These are phyloP conservation scores for Hymenoscyphus fraxineus DNA, from an alignment of 2,329 filamentous ascomycete genomes.

Conservation along the genomic window DNA sequence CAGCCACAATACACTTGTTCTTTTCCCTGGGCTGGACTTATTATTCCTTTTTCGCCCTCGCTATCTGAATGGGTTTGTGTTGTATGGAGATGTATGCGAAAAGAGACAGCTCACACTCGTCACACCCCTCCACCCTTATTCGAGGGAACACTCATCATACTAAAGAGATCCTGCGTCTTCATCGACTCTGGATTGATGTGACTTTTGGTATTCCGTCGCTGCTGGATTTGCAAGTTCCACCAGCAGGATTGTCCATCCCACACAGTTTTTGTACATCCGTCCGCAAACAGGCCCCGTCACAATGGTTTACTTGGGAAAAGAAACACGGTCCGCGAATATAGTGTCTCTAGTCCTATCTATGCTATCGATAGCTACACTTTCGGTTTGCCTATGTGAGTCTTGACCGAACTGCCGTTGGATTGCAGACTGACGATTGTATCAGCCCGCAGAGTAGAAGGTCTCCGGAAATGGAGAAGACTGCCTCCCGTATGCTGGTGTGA, in stretches of 20 bases:
- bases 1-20: not conserved
- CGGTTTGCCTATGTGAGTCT: slow-evolving; percentile 27
- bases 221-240: not conserved
- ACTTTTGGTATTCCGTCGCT: slow-evolving; percentile 3
- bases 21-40: not conserved
- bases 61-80: not conserved
- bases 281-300: not conserved
- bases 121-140: not conserved
- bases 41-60: not conserved
- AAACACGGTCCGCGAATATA: not conserved
- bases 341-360: slow-evolving; percentile 4
- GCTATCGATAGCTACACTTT: slow-evolving; percentile 14
- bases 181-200: not conserved
- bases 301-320: slow-evolving; percentile 8
- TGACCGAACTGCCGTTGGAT: not conserved
- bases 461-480: slow-evolving; percentile 26
- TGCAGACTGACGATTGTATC: not conserved
- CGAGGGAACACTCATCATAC: not conserved
- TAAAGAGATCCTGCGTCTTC: slow-evolving; percentile 1
- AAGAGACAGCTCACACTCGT: not conserved
- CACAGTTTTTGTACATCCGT: not conserved
- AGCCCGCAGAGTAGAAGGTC: slow-evolving; percentile 29
- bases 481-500: slow-evolving; percentile 31
- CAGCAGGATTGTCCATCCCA: not conserved
- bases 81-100: not conserved